Base-by-base conservation (phyloP, 306 rosid genomes). In the Citrullus colocynthis region DNA sequence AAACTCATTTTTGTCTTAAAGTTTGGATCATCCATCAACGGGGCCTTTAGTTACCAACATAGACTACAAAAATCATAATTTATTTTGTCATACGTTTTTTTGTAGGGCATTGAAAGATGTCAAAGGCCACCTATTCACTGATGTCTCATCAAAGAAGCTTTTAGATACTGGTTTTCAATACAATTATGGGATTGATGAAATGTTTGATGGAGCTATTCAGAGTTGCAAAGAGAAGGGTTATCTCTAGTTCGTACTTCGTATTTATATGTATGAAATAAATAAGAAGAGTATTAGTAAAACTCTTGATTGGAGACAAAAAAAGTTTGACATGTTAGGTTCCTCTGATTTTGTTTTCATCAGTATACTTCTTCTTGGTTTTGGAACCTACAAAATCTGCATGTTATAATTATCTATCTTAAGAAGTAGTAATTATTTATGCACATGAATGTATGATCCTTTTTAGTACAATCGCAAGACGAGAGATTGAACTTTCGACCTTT, bases 151-250 rank as follows among this genome's bases (percentile, higher is more conserved):
- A 17, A 87, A 88, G 82, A 87, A 87, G 78, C 85, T 87, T 37
- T 49, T 78, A 58, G 88, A 85, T 80, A 72, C 70, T n/a, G 93
- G 91, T 51, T 88, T 90, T 21, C 12, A 79, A 63, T 88, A 76
- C n/a, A 84, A 85, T 73, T 67, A 87, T 72, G 85, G 88, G 32
- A 20, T 86, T 61, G 88, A 87, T 32, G 83, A 87, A 51, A 87
- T 80, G 83, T 64, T 85, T 14, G 79, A 74, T 0, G 91, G 75
- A 44, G 84, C 91, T 76, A 85, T 87, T 44, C 78, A 77, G 9
- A 84, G 84, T 71, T 86, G 88, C 78, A 86, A 77, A 67, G 80
- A 84, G 32, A 86, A 79, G 78, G 83, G 87, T 44, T 85, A 63
- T 79, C 78, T 88, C 21, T 80, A 66, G 51, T 30, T 66, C 24